These are phyloP conservation scores for Mycena kentingensis DNA, from an alignment of 768 basidiomycete genomes.

Conservation along the genomic window DNA sequence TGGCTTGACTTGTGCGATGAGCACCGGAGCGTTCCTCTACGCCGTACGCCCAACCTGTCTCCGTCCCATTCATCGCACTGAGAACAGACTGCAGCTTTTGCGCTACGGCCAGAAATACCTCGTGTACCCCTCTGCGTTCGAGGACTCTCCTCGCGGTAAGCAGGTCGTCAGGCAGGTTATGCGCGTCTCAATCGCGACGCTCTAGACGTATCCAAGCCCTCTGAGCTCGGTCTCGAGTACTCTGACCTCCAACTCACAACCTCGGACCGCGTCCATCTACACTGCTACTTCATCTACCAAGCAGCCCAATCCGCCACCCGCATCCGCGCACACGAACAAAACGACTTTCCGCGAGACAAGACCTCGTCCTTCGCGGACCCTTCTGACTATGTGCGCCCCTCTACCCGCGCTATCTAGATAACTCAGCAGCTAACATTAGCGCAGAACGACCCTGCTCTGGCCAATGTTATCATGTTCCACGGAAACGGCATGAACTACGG, in stretches of 20 bases:
- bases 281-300: conserved; percentile 13
- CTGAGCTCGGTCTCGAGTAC: neutral
- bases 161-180: no score
- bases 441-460: neutral
- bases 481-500: conserved; percentile 19
- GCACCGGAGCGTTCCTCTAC: no score
- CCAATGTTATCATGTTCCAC: conserved; percentile 22
- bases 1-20: no score
- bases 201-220: neutral
- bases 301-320: conserved; percentile 1
- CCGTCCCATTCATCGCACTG: no score
- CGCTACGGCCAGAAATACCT: conserved; percentile 22
- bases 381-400: conserved; percentile 2
- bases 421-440: neutral
- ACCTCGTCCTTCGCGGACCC: conserved; percentile 4
- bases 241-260: neutral
- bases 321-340: neutral
- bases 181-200: no score
- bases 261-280: conserved; percentile 11
- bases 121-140: conserved; percentile 25
- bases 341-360: neutral
- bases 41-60: no score
- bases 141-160: conserved; percentile 14
- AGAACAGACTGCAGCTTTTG: no score
- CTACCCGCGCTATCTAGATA: no score